These are phyloP conservation scores for Metschnikowia koreensis DNA, from an alignment of 805 yeast genomes.

Conservation along the genomic window DNA sequence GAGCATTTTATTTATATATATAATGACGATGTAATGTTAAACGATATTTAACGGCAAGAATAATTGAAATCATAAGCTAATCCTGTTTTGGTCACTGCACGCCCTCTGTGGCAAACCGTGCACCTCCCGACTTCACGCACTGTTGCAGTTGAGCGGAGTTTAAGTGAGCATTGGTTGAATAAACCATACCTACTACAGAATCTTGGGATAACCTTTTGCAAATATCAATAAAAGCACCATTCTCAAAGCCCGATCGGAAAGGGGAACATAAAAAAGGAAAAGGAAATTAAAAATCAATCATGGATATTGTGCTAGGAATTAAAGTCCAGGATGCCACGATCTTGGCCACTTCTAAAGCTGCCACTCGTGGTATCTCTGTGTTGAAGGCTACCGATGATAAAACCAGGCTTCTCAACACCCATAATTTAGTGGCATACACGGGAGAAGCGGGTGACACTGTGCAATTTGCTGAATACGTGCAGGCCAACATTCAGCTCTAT, in stretches of 20 bases:
- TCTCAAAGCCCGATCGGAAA: too few species aligned
- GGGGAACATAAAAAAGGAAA: too few species aligned
- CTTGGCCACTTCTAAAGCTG: constrained; percentile 92
- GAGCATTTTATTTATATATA: background rate
- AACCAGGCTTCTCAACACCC: constrained; percentile 70
- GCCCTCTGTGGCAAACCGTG: constrained; percentile 17
- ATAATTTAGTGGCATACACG: constrained; percentile 80
- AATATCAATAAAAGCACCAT: too few species aligned
- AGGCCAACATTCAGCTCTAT: constrained; percentile 87
- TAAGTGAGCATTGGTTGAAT: too few species aligned
- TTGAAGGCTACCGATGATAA: constrained; percentile 78
- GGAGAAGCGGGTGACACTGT: constrained; percentile 98
- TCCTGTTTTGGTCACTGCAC: constrained; percentile 4
- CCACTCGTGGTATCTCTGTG: constrained; percentile 84
- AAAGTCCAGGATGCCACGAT: constrained; percentile 77
- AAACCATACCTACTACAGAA: too few species aligned
- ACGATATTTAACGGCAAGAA: constrained; percentile 4
- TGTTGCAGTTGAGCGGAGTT: background rate
- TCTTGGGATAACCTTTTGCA: too few species aligned
- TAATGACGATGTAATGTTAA: constrained; percentile 21
- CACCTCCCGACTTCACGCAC: constrained; percentile 6
- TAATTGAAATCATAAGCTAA: background rate
- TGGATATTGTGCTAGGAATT: constrained; percentile 92
- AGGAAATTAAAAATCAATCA: constrained; percentile 23
- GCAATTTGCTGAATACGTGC: constrained; percentile 91